These are phyloP conservation scores for Pseudonitzschia delicatissima DNA, from an alignment of 108 stramenopile genomes.

Conservation along the genomic window DNA sequence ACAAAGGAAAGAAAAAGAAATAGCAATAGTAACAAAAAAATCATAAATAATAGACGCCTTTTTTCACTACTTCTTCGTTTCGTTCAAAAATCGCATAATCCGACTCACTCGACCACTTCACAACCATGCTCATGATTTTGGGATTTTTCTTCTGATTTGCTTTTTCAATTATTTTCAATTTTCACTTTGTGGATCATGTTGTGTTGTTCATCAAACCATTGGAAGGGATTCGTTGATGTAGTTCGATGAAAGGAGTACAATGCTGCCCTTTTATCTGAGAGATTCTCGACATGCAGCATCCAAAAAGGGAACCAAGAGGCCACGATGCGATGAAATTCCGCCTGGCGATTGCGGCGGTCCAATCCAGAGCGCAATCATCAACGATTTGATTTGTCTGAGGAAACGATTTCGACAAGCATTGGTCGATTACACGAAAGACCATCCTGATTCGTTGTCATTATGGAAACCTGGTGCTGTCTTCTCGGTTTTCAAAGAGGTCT, in stretches of 20 bases:
- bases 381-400: conserved; percentile 24
- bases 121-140: neutral
- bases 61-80: too few species aligned
- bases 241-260: neutral
- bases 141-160: neutral
- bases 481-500: conserved; percentile 25
- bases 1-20: neutral
- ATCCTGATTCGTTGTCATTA: neutral
- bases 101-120: neutral
- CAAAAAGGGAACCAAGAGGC: conserved; percentile 2
- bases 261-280: conserved; percentile 5
- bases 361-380: conserved; percentile 27
- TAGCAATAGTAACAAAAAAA: neutral
- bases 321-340: conserved; percentile 3
- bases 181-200: neutral
- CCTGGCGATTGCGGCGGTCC: conserved; percentile 27
- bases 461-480: conserved; percentile 21
- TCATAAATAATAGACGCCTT: too few species aligned
- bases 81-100: neutral
- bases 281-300: conserved; percentile 10
- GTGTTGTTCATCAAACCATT: neutral
- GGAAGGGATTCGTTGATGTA: neutral
- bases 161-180: neutral
- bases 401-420: conserved; percentile 1
- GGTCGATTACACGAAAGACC: neutral